phyloP scores from a whole-genome alignment of 805 yeast genomes.

The Saccharomycopsis selenospora region DNA sequence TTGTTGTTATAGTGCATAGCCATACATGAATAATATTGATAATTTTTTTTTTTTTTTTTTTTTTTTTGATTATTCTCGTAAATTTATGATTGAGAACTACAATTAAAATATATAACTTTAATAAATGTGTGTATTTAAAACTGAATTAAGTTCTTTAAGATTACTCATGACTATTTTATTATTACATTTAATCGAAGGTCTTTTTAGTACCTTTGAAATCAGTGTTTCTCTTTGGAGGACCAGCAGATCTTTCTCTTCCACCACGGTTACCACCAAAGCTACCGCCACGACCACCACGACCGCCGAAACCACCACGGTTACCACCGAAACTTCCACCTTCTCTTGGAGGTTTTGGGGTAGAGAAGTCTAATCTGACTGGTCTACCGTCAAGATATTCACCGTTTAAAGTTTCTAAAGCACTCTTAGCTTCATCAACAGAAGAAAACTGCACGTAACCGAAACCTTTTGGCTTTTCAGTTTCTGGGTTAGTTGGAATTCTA shows the following conservation, averaged over 20 bases:
- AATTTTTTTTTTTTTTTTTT: too few relatives aligned
- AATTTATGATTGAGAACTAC: too few relatives aligned
- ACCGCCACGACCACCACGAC: slow-evolving; percentile 28
- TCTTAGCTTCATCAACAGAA: slow-evolving; percentile 80
- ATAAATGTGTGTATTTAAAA: too few relatives aligned
- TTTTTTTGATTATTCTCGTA: too few relatives aligned
- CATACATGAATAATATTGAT: too few relatives aligned
- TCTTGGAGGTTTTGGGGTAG: slow-evolving; percentile 70
- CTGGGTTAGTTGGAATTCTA: slow-evolving; percentile 97
- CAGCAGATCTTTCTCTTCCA: slow-evolving; percentile 31
- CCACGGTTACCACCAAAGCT: slow-evolving; percentile 29
- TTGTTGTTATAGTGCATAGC: too few relatives aligned
- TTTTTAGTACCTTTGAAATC: slow-evolving; percentile 80
- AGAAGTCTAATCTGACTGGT: slow-evolving; percentile 89
- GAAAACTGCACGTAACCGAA: slow-evolving; percentile 95
- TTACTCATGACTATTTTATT: too few relatives aligned
- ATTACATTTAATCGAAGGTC: slow-evolving; percentile 71
- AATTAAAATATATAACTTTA: too few relatives aligned
- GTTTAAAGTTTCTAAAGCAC: slow-evolving; percentile 78
- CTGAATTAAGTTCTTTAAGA: too few relatives aligned
- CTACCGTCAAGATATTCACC: slow-evolving; percentile 89
- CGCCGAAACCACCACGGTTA: slow-evolving; percentile 34
- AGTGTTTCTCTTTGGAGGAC: slow-evolving; percentile 46
- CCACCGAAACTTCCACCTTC: slow-evolving; percentile 35
- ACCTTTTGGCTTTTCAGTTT: slow-evolving; percentile 98